Evolutionary conservation across 2,329 filamentous ascomycete genomes (phyloP).

Genomic region (Xylariaceae sp.): DNA sequence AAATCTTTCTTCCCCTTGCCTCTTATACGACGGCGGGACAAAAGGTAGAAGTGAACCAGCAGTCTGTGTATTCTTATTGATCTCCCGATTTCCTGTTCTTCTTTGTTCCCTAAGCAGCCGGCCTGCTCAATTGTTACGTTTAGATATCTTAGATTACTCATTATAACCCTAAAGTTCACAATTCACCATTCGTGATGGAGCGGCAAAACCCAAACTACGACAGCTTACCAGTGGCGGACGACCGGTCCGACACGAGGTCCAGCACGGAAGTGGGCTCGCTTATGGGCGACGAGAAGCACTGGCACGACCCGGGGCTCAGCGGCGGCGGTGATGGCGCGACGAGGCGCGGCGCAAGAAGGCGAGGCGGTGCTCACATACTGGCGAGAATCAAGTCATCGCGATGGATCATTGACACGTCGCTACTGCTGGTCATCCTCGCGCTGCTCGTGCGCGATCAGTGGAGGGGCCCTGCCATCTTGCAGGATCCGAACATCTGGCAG

Average conservation of each 20-base stretch:
- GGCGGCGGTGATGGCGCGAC: constrained; percentile 19
- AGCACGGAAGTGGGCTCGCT: constrained; percentile 39
- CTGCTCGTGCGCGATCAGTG: constrained; percentile 31
- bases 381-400: constrained; percentile 28
- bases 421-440: constrained; percentile 35
- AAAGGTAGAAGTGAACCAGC: too few relatives aligned
- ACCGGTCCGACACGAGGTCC: constrained; percentile 31
- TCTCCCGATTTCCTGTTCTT: neutral
- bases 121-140: constrained; percentile 3
- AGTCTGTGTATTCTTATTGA: neutral
- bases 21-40: too few relatives aligned
- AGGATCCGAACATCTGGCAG: constrained; percentile 28
- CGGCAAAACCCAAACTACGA: constrained; percentile 29
- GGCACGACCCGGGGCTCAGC: constrained; percentile 27
- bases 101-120: constrained; percentile 7
- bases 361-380: too few relatives aligned
- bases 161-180: too few relatives aligned
- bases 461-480: constrained; percentile 10
- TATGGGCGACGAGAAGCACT: constrained; percentile 35
- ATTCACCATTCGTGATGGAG: constrained; percentile 22
- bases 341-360: too few relatives aligned
- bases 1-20: too few relatives aligned
- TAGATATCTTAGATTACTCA: too few relatives aligned
- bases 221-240: constrained; percentile 29
- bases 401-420: constrained; percentile 35